Evolutionary conservation across 371 early-diverging fungal species (phyloP).

Genomic region (Mortierella sp.): DNA sequence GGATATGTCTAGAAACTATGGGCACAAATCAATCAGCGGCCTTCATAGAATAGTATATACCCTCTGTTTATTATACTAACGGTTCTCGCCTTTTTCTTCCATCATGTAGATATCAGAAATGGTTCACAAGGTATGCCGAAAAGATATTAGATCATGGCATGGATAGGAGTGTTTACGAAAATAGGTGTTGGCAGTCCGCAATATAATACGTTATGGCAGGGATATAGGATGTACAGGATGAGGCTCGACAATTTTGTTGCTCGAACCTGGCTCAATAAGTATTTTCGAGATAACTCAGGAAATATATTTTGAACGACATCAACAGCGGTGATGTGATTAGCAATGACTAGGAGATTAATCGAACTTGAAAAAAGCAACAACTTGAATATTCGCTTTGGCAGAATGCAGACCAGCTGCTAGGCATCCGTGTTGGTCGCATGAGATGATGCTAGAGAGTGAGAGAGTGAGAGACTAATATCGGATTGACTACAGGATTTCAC

Average conservation of each 20-base stretch:
- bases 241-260: no score
- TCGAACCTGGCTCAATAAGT: no score
- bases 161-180: background rate
- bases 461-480: no score
- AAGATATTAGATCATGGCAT: background rate
- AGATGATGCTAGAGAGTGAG: background rate
- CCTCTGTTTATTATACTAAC: background rate
- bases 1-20: background rate
- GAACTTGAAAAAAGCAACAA: background rate
- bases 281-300: no score
- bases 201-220: no score
- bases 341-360: background rate
- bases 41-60: no score
- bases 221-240: no score
- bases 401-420: background rate
- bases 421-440: background rate
- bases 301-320: no score
- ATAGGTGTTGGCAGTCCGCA: background rate
- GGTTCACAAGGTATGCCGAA: slow-evolving; percentile 56
- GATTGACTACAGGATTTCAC: background rate
- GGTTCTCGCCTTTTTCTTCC: background rate
- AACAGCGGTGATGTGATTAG: background rate
- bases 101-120: slow-evolving; percentile 48
- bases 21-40: no score
- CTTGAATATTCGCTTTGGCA: background rate